Conservation (phyloP, 2,329 filamentous ascomycete genomes). For the Curvularia lunata region DNA sequence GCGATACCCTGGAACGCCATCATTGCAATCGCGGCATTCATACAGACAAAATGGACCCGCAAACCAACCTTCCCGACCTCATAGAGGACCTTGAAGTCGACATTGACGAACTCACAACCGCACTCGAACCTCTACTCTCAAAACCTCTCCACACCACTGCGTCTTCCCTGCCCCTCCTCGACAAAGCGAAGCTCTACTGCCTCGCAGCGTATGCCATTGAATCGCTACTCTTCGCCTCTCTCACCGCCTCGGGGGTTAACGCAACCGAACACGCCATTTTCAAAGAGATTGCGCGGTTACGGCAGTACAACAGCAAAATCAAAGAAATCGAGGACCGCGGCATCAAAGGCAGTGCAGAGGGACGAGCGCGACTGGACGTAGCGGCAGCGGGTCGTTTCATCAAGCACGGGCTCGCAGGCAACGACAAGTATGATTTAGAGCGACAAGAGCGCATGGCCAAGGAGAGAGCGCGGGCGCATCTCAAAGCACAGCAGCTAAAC, state of each 20-base stretch:
- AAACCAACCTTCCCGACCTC: constrained; percentile 66
- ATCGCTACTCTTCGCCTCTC: constrained; percentile 82
- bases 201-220: constrained; percentile 87
- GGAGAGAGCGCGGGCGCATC: constrained; percentile 41
- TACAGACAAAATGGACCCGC: constrained; percentile 56
- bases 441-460: constrained; percentile 45
- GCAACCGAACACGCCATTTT: constrained; percentile 86
- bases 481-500: constrained; percentile 33
- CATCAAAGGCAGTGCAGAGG: constrained; percentile 57
- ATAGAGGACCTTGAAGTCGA: constrained; percentile 77
- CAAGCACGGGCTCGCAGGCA: constrained; percentile 72
- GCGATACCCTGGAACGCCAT: not conserved
- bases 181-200: constrained; percentile 94
- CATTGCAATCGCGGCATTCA: not conserved
- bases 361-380: constrained; percentile 63
- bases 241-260: constrained; percentile 78
- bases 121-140: constrained; percentile 74
- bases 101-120: constrained; percentile 78
- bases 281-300: constrained; percentile 82
- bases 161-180: constrained; percentile 84
- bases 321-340: constrained; percentile 67
- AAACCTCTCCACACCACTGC: constrained; percentile 70
- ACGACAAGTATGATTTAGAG: constrained; percentile 54
- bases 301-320: constrained; percentile 92
- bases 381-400: constrained; percentile 82